Evolutionary conservation across 2,329 filamentous ascomycete species (phyloP).

Genomic region (Hymenotorrendiella dingleyae): DNA sequence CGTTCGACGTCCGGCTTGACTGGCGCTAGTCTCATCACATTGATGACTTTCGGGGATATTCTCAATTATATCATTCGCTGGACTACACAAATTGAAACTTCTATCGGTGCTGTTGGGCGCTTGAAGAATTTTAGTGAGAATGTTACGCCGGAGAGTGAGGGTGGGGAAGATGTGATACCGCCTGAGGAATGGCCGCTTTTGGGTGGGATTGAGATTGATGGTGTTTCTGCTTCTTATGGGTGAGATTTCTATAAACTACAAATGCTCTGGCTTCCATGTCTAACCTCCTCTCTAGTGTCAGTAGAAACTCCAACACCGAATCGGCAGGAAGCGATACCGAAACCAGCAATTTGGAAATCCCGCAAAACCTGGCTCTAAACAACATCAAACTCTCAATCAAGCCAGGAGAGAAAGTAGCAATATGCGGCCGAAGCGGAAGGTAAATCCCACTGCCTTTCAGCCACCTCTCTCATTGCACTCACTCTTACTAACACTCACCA

Average conservation of each 20-base stretch:
- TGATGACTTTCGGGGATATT: slow-evolving; percentile 25
- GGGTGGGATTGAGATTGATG: slow-evolving; percentile 6
- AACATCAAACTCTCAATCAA: slow-evolving; percentile 8
- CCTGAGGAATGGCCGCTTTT: slow-evolving; percentile 7
- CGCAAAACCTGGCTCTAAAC: slow-evolving; percentile 5
- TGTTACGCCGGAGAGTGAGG: slow-evolving; percentile 31
- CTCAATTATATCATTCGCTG: slow-evolving; percentile 38
- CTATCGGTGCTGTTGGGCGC: slow-evolving; percentile 49
- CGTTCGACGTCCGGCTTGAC: slow-evolving; percentile 1
- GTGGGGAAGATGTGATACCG: slow-evolving; percentile 27
- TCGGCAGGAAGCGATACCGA: not conserved
- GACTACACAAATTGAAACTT: slow-evolving; percentile 52
- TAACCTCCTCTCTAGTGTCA: too few relatives aligned
- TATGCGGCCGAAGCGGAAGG: slow-evolving; percentile 48
- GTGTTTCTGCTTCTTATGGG: slow-evolving; percentile 12
- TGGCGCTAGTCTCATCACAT: slow-evolving; percentile 33
- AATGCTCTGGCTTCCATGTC: too few relatives aligned
- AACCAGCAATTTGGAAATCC: not conserved
- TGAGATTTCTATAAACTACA: not conserved
- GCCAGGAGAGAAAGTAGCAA: slow-evolving; percentile 40
- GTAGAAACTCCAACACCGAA: not conserved
- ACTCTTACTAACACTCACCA: too few relatives aligned
- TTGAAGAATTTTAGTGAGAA: slow-evolving; percentile 47
- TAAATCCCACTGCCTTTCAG: too few relatives aligned
- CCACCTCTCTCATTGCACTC: too few relatives aligned